phyloP scores from a whole-genome alignment of 2,329 filamentous ascomycete genomes.

The Hypoxylon sp. region DNA sequence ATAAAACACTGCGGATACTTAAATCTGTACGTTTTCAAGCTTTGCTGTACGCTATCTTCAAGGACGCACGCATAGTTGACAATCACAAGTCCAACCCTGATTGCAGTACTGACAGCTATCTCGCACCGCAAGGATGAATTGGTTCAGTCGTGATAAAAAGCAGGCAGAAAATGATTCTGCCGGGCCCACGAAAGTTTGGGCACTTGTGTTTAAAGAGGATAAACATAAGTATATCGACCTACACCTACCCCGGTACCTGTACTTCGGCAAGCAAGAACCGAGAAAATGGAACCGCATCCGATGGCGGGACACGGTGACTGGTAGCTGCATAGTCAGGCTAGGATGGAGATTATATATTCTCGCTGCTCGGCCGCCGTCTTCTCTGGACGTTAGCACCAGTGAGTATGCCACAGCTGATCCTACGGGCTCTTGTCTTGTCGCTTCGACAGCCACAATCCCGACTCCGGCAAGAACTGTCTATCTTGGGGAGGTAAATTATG shows the following conservation, averaged over 20 bases:
- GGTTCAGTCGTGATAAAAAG: neutral
- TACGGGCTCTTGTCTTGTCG: conserved; percentile 2
- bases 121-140: neutral
- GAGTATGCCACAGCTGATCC: neutral
- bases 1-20: neutral
- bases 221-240: neutral
- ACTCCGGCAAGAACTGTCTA: conserved; percentile 2
- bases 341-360: neutral
- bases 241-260: neutral
- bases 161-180: neutral
- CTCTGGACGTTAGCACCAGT: neutral
- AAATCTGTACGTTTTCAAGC: neutral
- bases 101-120: neutral
- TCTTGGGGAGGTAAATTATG: neutral
- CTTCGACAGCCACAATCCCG: neutral
- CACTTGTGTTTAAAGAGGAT: neutral
- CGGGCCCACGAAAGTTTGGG: neutral
- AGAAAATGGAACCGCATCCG: conserved; percentile 1
- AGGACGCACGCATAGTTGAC: neutral
- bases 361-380: neutral
- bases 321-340: neutral
- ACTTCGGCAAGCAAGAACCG: conserved; percentile 2
- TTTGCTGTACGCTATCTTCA: neutral
- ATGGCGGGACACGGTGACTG: conserved; percentile 1
- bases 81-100: neutral